These are phyloP conservation scores for Penicillium silybi DNA, from an alignment of 495 filamentous ascomycete genomes.

Conservation along the genomic window DNA sequence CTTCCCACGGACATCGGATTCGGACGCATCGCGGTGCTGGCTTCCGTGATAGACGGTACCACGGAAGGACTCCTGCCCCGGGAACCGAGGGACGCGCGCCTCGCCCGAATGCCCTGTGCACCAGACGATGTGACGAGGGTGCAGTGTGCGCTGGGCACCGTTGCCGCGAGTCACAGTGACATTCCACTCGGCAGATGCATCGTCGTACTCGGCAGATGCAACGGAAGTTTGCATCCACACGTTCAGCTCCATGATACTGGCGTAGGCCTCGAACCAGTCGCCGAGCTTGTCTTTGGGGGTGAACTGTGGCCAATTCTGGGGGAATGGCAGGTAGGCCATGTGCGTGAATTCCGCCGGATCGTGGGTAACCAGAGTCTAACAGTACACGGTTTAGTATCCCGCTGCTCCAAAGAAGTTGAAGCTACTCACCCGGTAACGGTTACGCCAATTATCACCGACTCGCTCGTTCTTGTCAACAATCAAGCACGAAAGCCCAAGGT, in stretches of 20 bases:
- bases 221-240: conserved; percentile 62
- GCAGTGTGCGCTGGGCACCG: conserved; percentile 35
- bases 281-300: conserved; percentile 79
- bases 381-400: not conserved
- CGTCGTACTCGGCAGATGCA: conserved; percentile 50
- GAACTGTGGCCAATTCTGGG: conserved; percentile 62
- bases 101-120: conserved; percentile 52
- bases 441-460: conserved; percentile 76
- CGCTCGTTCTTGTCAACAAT: conserved; percentile 63
- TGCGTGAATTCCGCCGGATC: conserved; percentile 75
- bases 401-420: not conserved
- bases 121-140: conserved; percentile 45
- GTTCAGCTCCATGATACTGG: conserved; percentile 67
- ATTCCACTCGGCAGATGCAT: conserved; percentile 53
- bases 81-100: conserved; percentile 42
- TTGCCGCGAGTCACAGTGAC: conserved; percentile 50
- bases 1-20: conserved; percentile 47
- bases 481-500: conserved; percentile 59
- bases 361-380: conserved; percentile 34
- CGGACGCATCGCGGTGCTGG: conserved; percentile 37
- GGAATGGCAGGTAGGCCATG: conserved; percentile 69
- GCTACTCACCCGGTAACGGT: conserved; percentile 47
- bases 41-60: conserved; percentile 47
- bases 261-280: conserved; percentile 74
- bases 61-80: conserved; percentile 41